Evolutionary conservation across 345 rosid species (phyloP).

Genomic region (Syzygium aqueum): DNA sequence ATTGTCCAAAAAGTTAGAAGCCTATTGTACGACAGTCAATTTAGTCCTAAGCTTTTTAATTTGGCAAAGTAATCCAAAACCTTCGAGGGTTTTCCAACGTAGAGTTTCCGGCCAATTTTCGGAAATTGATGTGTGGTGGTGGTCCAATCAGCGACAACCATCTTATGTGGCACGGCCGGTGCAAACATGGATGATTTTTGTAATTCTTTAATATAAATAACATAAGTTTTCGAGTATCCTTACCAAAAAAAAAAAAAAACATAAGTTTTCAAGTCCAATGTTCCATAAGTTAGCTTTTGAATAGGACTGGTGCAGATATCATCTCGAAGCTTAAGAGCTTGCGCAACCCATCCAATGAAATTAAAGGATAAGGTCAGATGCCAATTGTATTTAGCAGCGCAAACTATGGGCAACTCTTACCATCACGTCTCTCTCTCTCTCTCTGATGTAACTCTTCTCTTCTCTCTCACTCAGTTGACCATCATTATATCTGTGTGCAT

Average conservation of each 20-base stretch:
- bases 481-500: background rate
- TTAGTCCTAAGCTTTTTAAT: background rate
- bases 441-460: background rate
- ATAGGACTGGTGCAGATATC: background rate
- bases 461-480: background rate
- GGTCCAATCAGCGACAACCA: background rate
- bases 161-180: fast-evolving
- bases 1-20: background rate
- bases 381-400: background rate
- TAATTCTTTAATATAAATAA: background rate
- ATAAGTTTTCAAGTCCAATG: background rate
- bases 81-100: background rate
- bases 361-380: background rate
- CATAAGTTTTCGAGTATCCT: no score
- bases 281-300: background rate
- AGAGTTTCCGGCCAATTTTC: fast-evolving
- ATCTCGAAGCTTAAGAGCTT: background rate
- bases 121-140: fast-evolving
- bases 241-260: no score
- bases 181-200: fast-evolving
- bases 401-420: background rate
- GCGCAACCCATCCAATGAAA: background rate
- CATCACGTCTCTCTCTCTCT: background rate
- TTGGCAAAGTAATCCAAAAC: background rate
- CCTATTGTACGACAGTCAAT: fast-evolving